A percentile compares a stretch with the other conserved stretches of the same genome.
Evolutionary conservation across 179 eudicot species (phyloP).

Genomic region (Beta corolliflora): DNA sequence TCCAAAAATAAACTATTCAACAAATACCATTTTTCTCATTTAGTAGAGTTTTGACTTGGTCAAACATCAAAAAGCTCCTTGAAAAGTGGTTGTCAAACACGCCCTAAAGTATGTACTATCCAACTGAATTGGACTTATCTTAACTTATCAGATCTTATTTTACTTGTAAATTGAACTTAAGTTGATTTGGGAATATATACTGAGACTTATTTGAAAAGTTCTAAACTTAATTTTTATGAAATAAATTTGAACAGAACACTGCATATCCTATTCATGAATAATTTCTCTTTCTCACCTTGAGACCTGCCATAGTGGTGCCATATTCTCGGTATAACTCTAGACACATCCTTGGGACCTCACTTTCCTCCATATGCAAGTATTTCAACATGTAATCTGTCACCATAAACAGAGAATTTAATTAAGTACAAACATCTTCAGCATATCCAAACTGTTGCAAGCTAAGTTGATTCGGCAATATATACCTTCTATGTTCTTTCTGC

Average conservation of each 20-base stretch:
- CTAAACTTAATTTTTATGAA: too few species aligned
- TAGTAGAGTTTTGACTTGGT: neutral
- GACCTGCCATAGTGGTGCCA: slow-evolving; percentile 98
- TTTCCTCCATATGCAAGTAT: slow-evolving; percentile 66
- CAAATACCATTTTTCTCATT: neutral
- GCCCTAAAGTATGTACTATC: neutral
- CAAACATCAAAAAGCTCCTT: neutral
- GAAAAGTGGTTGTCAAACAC: neutral
- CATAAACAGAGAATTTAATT: neutral
- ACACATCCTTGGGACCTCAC: slow-evolving; percentile 75
- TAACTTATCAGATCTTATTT: too few species aligned
- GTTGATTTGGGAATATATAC: too few species aligned
- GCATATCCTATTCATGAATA: neutral
- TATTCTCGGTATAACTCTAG: slow-evolving; percentile 79
- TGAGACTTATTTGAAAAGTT: too few species aligned
- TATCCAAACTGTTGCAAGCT: neutral
- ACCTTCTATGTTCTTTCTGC: slow-evolving; percentile 94
- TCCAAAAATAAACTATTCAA: too few species aligned
- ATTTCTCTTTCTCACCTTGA: slow-evolving; percentile 59
- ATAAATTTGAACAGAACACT: neutral
- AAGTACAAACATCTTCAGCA: too few species aligned
- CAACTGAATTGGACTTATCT: too few species aligned
- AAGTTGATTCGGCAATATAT: neutral
- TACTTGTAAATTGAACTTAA: too few species aligned
- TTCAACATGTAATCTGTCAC: slow-evolving; percentile 68